Evolutionary conservation across 1,139 yeast species (phyloP).

Genomic region (Candida dubliniensis): DNA sequence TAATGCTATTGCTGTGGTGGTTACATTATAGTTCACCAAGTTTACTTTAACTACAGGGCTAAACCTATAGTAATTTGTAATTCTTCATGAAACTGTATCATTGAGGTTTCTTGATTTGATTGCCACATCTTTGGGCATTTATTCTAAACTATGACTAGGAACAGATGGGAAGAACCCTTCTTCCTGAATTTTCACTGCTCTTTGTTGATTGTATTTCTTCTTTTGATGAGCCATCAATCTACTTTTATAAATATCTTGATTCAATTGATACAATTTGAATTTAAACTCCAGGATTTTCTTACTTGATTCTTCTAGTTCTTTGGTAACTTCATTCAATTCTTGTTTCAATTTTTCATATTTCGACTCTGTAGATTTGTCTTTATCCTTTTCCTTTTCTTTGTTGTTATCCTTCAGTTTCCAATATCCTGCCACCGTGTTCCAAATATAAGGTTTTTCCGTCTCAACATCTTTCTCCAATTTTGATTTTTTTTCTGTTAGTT

Average conservation of each 20-base stretch:
- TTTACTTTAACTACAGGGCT: no score
- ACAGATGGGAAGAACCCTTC: conserved; percentile 57
- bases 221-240: conserved; percentile 37
- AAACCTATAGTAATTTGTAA: no score
- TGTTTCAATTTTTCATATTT: conserved; percentile 17
- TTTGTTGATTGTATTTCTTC: conserved; percentile 33
- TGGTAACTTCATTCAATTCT: conserved; percentile 25
- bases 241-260: conserved; percentile 52
- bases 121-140: background rate
- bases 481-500: conserved; percentile 42
- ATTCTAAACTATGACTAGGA: conserved; percentile 33
- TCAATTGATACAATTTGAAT: conserved; percentile 50
- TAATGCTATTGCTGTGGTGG: no score
- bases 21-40: no score
- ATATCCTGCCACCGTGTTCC: conserved; percentile 28
- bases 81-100: no score
- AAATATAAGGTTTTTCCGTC: conserved; percentile 32
- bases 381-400: conserved; percentile 12
- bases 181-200: conserved; percentile 40
- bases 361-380: conserved; percentile 2
- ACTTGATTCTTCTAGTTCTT: conserved; percentile 21
- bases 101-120: no score
- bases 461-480: conserved; percentile 28
- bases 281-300: conserved; percentile 25
- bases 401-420: conserved; percentile 16